These are phyloP conservation scores for Trichoderma virens DNA, from an alignment of 495 filamentous ascomycete species.

Conservation along the genomic window DNA sequence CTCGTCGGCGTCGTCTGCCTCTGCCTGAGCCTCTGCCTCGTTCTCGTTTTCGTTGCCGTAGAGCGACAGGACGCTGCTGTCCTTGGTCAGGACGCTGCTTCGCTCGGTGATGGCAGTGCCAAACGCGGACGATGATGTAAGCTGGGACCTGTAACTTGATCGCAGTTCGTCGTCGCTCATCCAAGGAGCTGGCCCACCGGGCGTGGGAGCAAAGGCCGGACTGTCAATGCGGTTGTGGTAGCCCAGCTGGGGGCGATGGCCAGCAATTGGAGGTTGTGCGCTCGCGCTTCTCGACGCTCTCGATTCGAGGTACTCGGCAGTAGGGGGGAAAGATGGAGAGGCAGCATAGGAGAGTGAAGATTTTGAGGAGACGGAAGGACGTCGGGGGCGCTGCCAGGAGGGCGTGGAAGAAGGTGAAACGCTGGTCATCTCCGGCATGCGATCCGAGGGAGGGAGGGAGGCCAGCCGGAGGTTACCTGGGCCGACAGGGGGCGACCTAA, in stretches of 20 bases:
- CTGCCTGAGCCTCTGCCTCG: conserved; percentile 41
- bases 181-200: conserved; percentile 36
- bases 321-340: conserved; percentile 7
- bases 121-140: conserved; percentile 59
- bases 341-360: conserved; percentile 12
- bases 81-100: conserved; percentile 73
- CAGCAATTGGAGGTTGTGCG: conserved; percentile 10
- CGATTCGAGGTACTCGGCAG: conserved; percentile 8
- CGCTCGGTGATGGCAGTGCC: conserved; percentile 66
- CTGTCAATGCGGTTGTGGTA: conserved; percentile 25
- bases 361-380: conserved; percentile 39
- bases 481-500: conserved; percentile 33
- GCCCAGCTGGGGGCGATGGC: conserved; percentile 15
- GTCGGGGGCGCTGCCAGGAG: conserved; percentile 32
- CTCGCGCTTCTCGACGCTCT: background rate
- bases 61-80: conserved; percentile 66
- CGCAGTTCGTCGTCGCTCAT: conserved; percentile 48
- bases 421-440: conserved; percentile 8
- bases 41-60: conserved; percentile 32
- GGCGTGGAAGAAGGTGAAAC: conserved; percentile 14
- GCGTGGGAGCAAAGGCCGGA: conserved; percentile 18
- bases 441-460: conserved; percentile 15
- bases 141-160: conserved; percentile 63
- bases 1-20: conserved; percentile 49
- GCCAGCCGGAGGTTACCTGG: conserved; percentile 23